Evolutionary conservation across 2,329 filamentous ascomycete species (phyloP).

Genomic region (Lizonia empirigonia): DNA sequence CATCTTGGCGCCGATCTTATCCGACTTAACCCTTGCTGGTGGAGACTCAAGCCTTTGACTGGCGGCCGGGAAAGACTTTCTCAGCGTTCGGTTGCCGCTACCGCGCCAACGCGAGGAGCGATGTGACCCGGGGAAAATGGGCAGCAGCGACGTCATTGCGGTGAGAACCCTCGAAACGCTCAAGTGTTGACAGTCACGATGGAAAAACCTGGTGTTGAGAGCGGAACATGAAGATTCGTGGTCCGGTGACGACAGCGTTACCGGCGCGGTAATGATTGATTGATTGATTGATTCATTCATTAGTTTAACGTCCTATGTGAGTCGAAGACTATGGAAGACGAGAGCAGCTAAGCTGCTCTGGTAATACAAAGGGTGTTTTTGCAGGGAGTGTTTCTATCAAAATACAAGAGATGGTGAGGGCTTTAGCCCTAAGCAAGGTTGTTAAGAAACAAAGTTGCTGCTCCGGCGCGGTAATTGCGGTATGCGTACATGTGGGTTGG

Average conservation of each 20-base stretch:
- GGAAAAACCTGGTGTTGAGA: conserved; percentile 13
- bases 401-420: too few species aligned
- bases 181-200: conserved; percentile 4
- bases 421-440: too few species aligned
- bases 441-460: too few species aligned
- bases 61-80: conserved; percentile 21
- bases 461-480: conserved; percentile 16
- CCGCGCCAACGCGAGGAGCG: conserved; percentile 12
- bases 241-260: conserved; percentile 3
- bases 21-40: conserved; percentile 22
- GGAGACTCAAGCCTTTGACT: conserved; percentile 21
- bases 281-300: too few species aligned
- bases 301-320: too few species aligned
- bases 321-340: too few species aligned
- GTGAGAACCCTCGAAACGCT: conserved; percentile 6
- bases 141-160: conserved; percentile 24
- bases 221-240: not conserved
- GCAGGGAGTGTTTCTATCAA: too few species aligned
- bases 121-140: conserved; percentile 10
- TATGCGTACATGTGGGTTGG: conserved; percentile 6
- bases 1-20: conserved; percentile 37
- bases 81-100: conserved; percentile 19
- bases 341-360: too few species aligned
- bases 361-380: too few species aligned
- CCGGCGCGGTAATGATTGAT: not conserved